Evolutionary conservation across 2,329 filamentous ascomycete species (phyloP).

Genomic region (Volutella citrinella): DNA sequence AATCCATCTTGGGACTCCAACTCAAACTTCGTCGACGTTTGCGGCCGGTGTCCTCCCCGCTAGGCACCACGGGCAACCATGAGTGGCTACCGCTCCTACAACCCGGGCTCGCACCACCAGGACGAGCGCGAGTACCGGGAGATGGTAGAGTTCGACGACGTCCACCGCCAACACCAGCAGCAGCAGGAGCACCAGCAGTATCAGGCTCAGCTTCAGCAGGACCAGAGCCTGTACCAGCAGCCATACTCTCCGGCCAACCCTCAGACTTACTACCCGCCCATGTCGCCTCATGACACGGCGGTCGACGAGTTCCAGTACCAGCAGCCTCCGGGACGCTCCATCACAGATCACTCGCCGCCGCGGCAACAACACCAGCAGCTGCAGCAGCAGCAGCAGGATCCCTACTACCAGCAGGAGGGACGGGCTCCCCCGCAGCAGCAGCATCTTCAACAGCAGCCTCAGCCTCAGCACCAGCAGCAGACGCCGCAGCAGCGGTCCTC

Average conservation of each 20-base stretch:
- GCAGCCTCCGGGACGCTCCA: slow-evolving; percentile 22
- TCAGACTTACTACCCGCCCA: slow-evolving; percentile 8
- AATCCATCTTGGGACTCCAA: no score
- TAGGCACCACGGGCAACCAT: no score
- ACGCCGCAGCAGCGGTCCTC: no score
- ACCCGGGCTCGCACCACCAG: no score
- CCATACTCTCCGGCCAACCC: slow-evolving; percentile 15
- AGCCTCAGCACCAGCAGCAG: no score
- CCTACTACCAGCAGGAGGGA: no score
- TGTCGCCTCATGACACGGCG: slow-evolving; percentile 7
- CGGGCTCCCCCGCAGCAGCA: no score
- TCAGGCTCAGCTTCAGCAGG: slow-evolving; percentile 9
- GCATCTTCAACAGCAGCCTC: no score
- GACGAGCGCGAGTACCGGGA: slow-evolving; percentile 28
- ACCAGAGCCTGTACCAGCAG: slow-evolving; percentile 16
- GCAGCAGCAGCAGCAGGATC: no score
- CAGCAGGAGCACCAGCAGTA: slow-evolving; percentile 18
- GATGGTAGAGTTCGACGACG: slow-evolving; percentile 34
- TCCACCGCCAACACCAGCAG: slow-evolving; percentile 23
- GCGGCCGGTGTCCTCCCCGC: no score
- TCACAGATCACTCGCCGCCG: slow-evolving; percentile 24
- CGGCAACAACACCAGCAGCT: no score
- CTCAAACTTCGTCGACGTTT: no score
- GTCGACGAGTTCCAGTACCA: slow-evolving; percentile 25
- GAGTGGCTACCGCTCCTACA: slow-evolving; percentile 28